Evolutionary conservation across 73 alveolate genomes (phyloP), one percentile per base, ranked within the genome.

Genomic region (Paramecium biaurelia): DNA sequence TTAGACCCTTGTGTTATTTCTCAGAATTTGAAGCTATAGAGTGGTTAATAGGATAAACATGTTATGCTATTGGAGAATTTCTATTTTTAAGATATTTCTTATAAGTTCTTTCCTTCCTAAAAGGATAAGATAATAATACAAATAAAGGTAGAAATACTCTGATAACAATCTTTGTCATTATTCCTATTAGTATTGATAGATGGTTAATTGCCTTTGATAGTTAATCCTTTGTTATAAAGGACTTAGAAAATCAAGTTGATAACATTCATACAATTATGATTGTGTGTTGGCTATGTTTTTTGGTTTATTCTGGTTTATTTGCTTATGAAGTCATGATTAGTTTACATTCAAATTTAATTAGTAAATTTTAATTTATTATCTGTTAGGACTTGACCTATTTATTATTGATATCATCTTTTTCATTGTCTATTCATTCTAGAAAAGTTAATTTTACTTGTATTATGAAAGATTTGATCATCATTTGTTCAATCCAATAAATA

Each of bases 401-500:
- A 7, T 79, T 10, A 45, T 79, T 21, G 74, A 47, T 14, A 47
- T 79, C 10, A 20, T 79, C 9, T 79, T 79, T 79, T 41, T 79
- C 21, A 34, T 79, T 14, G 74, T 41, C 12, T 79, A 79, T 23
- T 21, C 56, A 6, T 43, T 79, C 15, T 79, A 79, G 14, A 79
- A 79, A 76, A 79, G 90, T 21, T 21, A 79, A 28, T 79, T 79
- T 45, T 79, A 79, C 32, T 43, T 79, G 7, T 41, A 47, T 79
- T 43, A 79, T 18, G 90, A 79, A 79, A 45, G 32, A 11, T 79
- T 23, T 23, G 34, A 21, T 43, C 90, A 79, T 79, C 90, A 79
- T 45, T 79, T 79, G 23, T 79, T 79, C 9, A 79, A 79, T 79
- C 90, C 90, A 10, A 79, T 79, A 8, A 79, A 79, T 47, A 79